Conservation (phyloP, 164 flowering plant species). For the Amborella trichopoda region DNA sequence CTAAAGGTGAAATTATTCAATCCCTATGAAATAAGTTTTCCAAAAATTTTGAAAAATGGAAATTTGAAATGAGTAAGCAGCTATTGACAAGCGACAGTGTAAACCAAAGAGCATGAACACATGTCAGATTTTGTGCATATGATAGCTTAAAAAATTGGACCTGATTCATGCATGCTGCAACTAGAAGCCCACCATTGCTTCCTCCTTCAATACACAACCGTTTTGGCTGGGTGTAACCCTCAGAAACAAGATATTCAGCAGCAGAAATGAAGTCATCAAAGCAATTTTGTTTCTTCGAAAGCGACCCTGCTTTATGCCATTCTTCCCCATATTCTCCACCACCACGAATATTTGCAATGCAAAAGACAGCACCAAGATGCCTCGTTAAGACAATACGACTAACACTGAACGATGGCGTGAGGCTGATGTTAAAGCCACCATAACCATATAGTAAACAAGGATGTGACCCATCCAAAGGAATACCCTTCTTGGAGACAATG, state of each 20-base stretch:
- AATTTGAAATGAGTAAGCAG: too few species aligned
- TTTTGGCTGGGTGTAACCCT: slow-evolving; percentile 78
- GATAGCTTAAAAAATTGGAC: slow-evolving; percentile 9
- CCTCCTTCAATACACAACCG: slow-evolving; percentile 98
- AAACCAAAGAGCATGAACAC: too few species aligned
- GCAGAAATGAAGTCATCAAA: slow-evolving; percentile 95
- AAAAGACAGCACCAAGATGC: slow-evolving; percentile 66
- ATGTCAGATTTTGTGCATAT: too few species aligned
- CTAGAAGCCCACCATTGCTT: slow-evolving; percentile 95
- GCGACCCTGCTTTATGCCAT: slow-evolving; percentile 96
- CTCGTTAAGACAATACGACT: slow-evolving; percentile 59
- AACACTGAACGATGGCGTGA: slow-evolving; percentile 79
- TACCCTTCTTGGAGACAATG: slow-evolving; percentile 66
- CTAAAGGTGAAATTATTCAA: too few species aligned
- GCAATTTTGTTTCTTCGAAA: slow-evolving; percentile 85
- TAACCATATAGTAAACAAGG: slow-evolving; percentile 89
- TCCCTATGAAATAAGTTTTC: too few species aligned
- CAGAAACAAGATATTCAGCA: slow-evolving; percentile 73
- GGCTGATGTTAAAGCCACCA: slow-evolving; percentile 90
- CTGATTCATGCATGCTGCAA: slow-evolving; percentile 96
- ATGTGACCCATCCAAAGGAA: slow-evolving; percentile 74
- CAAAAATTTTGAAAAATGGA: too few species aligned
- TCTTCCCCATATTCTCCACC: slow-evolving; percentile 99
- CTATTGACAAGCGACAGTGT: too few species aligned
- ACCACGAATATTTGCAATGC: slow-evolving; percentile 94